These are phyloP conservation scores for Phalaenopsis hybrid DNA, from an alignment of 116 monocot genomes.

Conservation along the genomic window DNA sequence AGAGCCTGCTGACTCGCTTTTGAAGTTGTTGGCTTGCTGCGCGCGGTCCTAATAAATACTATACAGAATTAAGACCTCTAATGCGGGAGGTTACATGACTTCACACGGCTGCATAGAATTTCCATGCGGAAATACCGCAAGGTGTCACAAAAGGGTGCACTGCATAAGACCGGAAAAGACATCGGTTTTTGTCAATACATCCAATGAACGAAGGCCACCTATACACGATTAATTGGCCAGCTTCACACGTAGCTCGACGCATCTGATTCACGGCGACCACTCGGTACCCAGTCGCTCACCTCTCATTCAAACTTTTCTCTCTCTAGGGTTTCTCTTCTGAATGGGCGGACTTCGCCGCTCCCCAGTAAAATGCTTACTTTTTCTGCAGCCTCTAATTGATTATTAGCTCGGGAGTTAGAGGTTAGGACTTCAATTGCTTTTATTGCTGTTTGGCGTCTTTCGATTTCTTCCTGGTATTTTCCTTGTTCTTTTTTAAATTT, in stretches of 20 bases:
- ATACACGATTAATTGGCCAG: background rate
- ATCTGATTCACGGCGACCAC: background rate
- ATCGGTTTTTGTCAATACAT: background rate
- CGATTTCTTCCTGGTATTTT: background rate
- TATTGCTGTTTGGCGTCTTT: background rate
- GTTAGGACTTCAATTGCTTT: background rate
- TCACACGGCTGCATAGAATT: background rate
- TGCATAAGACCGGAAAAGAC: background rate
- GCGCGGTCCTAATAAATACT: too few relatives aligned
- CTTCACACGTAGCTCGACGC: background rate
- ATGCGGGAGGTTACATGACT: background rate
- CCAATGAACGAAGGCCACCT: background rate
- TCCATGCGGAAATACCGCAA: background rate
- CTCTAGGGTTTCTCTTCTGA: background rate
- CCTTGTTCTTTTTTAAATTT: background rate
- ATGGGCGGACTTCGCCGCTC: background rate
- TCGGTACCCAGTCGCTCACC: background rate
- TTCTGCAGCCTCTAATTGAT: background rate
- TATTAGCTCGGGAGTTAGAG: too few relatives aligned
- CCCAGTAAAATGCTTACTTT: background rate
- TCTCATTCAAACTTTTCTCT: background rate
- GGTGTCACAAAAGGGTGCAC: background rate
- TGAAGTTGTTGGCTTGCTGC: too few relatives aligned
- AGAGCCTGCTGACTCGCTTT: too few relatives aligned
- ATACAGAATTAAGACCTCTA: too few relatives aligned